Base-by-base conservation (phyloP, 169 alveolate genomes). In the Cyclospora cayetanensis region DNA sequence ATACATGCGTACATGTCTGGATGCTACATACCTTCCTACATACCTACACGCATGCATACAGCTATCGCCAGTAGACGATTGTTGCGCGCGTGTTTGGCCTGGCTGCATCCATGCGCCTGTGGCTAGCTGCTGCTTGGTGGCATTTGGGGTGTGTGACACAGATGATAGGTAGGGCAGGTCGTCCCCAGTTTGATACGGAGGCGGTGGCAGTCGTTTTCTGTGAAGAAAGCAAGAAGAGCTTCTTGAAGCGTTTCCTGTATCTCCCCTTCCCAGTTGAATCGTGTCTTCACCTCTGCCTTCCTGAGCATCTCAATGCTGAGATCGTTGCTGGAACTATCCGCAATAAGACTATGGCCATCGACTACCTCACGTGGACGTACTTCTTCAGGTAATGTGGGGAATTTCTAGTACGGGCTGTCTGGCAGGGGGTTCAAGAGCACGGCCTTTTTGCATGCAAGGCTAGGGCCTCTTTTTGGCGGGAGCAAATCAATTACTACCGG, bases 81-180 rank as follows among this genome's bases (percentile, higher is more conserved):
- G n/a, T n/a, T n/a, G n/a, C n/a, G n/a, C n/a, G n/a, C n/a, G n/a
- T n/a, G n/a, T n/a, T n/a, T n/a, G n/a, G n/a, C n/a, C n/a, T n/a
- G n/a, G n/a, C n/a, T n/a, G n/a, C n/a, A n/a, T 39, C 96, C 93
- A 39, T 94, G 93, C 34, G 88, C 97, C 0, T 93, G 93, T 39
- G 90, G 95, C 25, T 96, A 93, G 80, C 91, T 95, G 41, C 60
- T 85, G 95, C 95, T 93, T 15, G 96, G 95, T 35, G 25, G 68
- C 5, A 1, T 41, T 22, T 37, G 29, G n/a, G 7, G 25, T 7
- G 37, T 77, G 29, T 35, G 18, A 34, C 72, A 42, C 98, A 98
- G 96, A 98, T 98, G 99, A 98, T 98, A 92, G 99, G 99, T 31
- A 97, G 99, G 91, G 99, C 99, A 25, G 99, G 99, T 22, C 97